Evolutionary conservation across 139 green algal genomes (phyloP).

Genomic region (Chlamydomonas incerta): DNA sequence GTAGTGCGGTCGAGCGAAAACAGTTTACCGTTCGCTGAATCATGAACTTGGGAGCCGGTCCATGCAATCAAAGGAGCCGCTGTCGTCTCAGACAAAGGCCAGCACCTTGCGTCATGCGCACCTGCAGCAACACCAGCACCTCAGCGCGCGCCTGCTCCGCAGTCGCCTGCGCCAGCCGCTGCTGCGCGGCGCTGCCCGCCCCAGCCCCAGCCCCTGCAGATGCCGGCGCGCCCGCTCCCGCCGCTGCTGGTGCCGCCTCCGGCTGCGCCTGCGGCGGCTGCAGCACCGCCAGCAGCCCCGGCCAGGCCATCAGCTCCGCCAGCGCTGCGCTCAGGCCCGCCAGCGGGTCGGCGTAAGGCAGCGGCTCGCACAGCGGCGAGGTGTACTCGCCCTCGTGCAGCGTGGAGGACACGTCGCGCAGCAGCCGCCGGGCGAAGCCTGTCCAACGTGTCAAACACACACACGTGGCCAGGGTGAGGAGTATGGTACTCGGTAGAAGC

Average conservation of each 20-base stretch:
- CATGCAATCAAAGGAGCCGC: background rate
- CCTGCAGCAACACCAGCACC: conserved; percentile 30
- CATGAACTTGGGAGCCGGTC: background rate
- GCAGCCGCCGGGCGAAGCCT: conserved; percentile 22
- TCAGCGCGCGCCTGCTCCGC: background rate
- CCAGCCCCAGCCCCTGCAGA: background rate
- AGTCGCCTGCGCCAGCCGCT: background rate
- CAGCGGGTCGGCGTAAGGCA: conserved; percentile 31
- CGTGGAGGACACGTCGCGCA: background rate
- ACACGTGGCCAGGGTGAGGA: no score
- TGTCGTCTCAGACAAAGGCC: background rate
- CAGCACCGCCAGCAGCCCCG: conserved; percentile 3
- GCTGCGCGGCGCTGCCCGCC: background rate
- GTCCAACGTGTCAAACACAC: no score
- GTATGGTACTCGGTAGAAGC: background rate
- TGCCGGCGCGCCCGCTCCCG: background rate
- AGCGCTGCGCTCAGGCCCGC: background rate
- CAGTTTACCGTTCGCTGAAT: no score
- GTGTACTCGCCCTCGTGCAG: conserved; percentile 15
- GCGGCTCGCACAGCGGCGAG: conserved; percentile 16
- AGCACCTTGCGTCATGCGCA: background rate
- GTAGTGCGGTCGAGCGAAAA: no score
- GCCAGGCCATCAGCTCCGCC: conserved; percentile 20
- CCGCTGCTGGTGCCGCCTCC: background rate
- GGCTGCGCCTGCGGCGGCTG: background rate